These are phyloP conservation scores for Suillus clintonianus DNA, from an alignment of 768 basidiomycete species.

Conservation along the genomic window DNA sequence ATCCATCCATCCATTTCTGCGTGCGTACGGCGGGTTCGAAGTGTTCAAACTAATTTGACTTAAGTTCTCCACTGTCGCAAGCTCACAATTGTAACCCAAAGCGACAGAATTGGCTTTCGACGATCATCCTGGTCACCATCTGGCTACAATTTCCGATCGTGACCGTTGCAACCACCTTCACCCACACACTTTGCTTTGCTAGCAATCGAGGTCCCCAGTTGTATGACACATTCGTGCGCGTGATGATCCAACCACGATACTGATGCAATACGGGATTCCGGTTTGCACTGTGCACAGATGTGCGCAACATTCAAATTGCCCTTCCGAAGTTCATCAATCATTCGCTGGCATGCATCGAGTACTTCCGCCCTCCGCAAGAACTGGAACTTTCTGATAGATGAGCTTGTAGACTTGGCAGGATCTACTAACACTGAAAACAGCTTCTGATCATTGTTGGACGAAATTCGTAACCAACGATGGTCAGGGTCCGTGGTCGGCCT, in stretches of 20 bases:
- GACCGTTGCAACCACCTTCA: no score
- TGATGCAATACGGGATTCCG: no score
- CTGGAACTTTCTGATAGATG: not conserved
- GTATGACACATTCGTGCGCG: no score
- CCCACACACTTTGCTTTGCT: not conserved
- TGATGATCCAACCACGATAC: not conserved
- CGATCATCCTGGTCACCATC: not conserved
- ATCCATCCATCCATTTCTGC: no score
- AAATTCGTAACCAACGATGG: no score
- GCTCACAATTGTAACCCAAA: not conserved
- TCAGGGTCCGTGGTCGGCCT: no score
- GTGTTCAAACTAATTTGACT: not conserved
- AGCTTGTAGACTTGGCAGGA: not conserved
- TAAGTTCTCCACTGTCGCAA: not conserved
- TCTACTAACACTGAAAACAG: not conserved
- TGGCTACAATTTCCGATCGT: not conserved
- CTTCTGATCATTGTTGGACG: no score
- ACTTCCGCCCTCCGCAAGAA: not conserved
- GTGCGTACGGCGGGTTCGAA: no score
- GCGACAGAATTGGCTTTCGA: not conserved
- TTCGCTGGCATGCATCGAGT: not conserved
- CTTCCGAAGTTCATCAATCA: not conserved
- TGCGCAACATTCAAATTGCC: not conserved
- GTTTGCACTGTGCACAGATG: not conserved
- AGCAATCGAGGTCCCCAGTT: not conserved